Evolutionary conservation across 306 rosid genomes (phyloP), one percentile per base, ranked within the genome.

Genomic region (Lagenaria siceraria): DNA sequence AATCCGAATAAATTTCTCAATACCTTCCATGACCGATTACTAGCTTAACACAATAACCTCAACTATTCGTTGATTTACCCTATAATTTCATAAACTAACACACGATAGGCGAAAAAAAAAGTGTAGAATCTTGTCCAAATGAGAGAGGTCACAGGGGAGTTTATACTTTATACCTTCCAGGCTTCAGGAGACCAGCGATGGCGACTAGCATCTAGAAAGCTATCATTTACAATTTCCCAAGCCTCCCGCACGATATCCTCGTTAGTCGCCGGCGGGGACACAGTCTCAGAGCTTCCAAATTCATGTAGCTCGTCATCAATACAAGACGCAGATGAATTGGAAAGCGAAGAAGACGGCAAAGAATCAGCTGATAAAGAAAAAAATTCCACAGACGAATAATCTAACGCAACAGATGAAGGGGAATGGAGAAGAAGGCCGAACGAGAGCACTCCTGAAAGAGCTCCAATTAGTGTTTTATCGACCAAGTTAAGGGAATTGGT

Each of bases 211-310:
- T 82, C 90, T 31, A 95, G 90, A 74, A 85, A 95, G 66, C 86
- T 88, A 43, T 90, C 98, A 69, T 92, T 90, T 38, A 92, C 97
- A 82, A 92, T 92, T 78, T 92, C 90, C 98, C 98, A 92, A 62
- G 93, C 98, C 81, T 95, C 98, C 80, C 87, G 88, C 25, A 95
- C 98, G 38, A 95, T 87, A 29, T 88, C 92, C 77, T 87, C 90
- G 70, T 88, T 92, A 48, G 87, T 87, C 60, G 80, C 87, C 75
- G 81, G 85, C 60, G 75, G 27, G 4, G 91, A 60, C 52, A 38
- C 80, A 0, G 83, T 6, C 70, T 84, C 89, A 38, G 71, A 43
- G 55, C 29, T 65, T 55, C 24, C 53, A 62, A 40, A 48, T 2
- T 55, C 78, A 10, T 69, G 80, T 15, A 15, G 79, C 36, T 87